Evolutionary conservation across 106 monocot species (phyloP), one percentile per base, ranked within the genome.

Genomic region (Platanthera guangdongensis): DNA sequence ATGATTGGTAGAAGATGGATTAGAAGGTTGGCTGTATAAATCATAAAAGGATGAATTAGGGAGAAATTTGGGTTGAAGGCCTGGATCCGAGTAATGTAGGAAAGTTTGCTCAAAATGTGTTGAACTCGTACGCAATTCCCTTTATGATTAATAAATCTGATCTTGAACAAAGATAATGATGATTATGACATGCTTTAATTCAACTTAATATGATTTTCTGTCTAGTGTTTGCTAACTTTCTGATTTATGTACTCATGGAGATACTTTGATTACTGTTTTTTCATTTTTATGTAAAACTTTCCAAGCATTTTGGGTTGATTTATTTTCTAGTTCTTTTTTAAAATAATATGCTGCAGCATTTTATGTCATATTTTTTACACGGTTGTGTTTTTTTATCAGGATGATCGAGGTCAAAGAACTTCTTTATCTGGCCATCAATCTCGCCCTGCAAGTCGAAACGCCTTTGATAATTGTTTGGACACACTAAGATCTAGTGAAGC

Each of bases 371-470:
- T 53, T 21, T 15, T 30, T 74, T 74, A 30, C 68, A 32, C 14
- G 13, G 1, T 50, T 6, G 3, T 57, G 28, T 76, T 47, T 71
- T 11, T 59, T 13, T 79, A 80, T 18, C 81, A 90, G 90, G 85
- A 87, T 80, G 85, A 87, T 68, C 48, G 72, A 30, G 74, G 73
- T 16, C 55, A 46, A 30, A 68, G 65, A 72, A 48, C 52, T 82
- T 70, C 84, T 5, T 32, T 84, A 28, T 67, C 75, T 7, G 74
- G 83, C 50, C 83, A 80, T 75, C 80, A 79, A 63, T 87, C 90
- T 80, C 84, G 79, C n/a, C 82, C 81, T 50, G 49, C 84, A 52
- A 81, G 83, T 72, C 75, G 81, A 19, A 87, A 84, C 76, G 74
- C 82, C 14, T 81, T 80, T 76, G 80, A 73, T 53, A 72, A 82